Conservation (phyloP, 768 basidiomycete species). For the Collybia sp. region DNA sequence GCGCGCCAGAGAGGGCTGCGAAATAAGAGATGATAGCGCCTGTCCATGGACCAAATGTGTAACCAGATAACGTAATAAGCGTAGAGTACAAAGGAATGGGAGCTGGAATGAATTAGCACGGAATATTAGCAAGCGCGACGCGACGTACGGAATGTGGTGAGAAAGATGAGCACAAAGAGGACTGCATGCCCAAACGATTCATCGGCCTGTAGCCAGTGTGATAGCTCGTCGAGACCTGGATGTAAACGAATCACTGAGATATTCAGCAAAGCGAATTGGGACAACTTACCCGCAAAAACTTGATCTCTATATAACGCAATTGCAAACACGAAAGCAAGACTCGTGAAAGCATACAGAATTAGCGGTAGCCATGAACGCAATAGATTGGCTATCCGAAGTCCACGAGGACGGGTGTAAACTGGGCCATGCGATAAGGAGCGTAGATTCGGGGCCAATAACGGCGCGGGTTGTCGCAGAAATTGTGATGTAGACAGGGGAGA, state of each 20-base stretch:
- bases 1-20: slow-evolving; percentile 80
- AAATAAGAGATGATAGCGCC: slow-evolving; percentile 86
- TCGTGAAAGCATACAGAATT: slow-evolving; percentile 73
- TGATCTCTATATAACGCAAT: slow-evolving; percentile 81
- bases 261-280: slow-evolving; percentile 4
- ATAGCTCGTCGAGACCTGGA: slow-evolving; percentile 81
- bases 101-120: slow-evolving; percentile 38
- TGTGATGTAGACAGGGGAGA: slow-evolving; percentile 8
- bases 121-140: not conserved
- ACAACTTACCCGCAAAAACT: slow-evolving; percentile 70
- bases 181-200: slow-evolving; percentile 70
- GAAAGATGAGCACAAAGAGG: slow-evolving; percentile 78
- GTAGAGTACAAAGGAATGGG: slow-evolving; percentile 92
- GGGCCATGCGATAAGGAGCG: slow-evolving; percentile 13
- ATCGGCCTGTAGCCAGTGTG: slow-evolving; percentile 72
- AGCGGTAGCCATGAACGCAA: slow-evolving; percentile 75
- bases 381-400: slow-evolving; percentile 51
- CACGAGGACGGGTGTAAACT: slow-evolving; percentile 39
- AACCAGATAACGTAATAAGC: slow-evolving; percentile 86
- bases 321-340: slow-evolving; percentile 72
- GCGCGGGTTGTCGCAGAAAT: slow-evolving; percentile 12
- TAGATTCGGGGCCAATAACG: slow-evolving; percentile 10
- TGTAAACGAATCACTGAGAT: slow-evolving; percentile 9
- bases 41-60: slow-evolving; percentile 81
- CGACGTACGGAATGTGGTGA: slow-evolving; percentile 82